Evolutionary conservation across 2,329 filamentous ascomycete genomes (phyloP), one percentile per base, ranked within the genome.

Genomic region (Pseudohalonectria lignicola): DNA sequence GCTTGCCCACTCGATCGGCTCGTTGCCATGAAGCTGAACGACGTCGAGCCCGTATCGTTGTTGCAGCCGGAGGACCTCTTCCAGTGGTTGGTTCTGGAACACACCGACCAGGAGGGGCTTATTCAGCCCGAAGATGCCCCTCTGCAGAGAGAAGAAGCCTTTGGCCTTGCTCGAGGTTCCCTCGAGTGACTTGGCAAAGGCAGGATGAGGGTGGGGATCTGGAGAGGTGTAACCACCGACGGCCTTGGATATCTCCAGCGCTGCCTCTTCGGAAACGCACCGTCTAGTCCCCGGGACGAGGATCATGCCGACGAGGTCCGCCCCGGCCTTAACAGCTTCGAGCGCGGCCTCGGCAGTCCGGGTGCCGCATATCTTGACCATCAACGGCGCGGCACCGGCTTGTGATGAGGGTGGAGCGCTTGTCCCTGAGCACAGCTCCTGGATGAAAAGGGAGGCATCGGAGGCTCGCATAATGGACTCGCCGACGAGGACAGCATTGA

Each of bases 301-400:
- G 41, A 94, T 94, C 50, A 98, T 94, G 44, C 92, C 92, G 37
- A 98, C 77, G 47, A 95, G 68, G 59, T 98, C 88, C 23, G 92
- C 92, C 19, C 88, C 88, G 29, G 86, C 81, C 53, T 88, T 78
- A 34, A 93, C 76, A 13, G 92, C 92, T 44, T 78, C 74, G 39
- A 75, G 68, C 5, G 92, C 92, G 13, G 81, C 86, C 53, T 93
- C 86, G 9, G 79, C 71, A 42, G 77, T 86, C 41, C 90, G 75
- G 8, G 88, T 96, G 5, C 92, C 92, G 56, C 92, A 98, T 18
- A 98, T 94, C 64, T 98, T 98, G 47, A 95, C 87, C 21, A 92
- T 67, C 1, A 86, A 66, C 3, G 19, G 33, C 11, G 15, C 20
- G 4, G 39, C 18, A 12, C 23, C 23, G n/a, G n/a, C n/a, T n/a